Evolutionary conservation across 2,329 filamentous ascomycete species (phyloP), one percentile per base, ranked within the genome.

Genomic region (Penicillium sp.): DNA sequence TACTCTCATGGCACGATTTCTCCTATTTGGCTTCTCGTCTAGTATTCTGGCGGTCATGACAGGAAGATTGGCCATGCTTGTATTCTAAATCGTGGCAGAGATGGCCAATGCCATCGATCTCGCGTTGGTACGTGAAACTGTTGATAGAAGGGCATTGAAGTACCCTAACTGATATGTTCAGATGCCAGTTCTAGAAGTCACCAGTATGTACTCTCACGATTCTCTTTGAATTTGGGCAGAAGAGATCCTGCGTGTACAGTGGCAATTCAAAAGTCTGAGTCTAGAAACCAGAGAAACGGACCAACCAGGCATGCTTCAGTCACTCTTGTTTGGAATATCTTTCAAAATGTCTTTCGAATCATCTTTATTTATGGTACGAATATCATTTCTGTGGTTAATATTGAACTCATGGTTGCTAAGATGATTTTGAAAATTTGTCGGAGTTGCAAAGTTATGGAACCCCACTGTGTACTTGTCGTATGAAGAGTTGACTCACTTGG

Each of bases 1-100:
- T 61, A 67, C 68, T 19, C 73, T 82, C 51, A 69, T 73, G 72
- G 55, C 66, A 5, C 69, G 78, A 10, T 80, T 80, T 58, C n/a
- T 17, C 22, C 30, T 78, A 12, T 80, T 79, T 63, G 51, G 67
- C 8, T 8, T 68, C 4, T 76, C 72, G 33, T 75, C 72, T 7
- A 58, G 65, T 6, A 63, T 76, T 49, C 58, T 79, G 67, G 61
- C 69, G 1, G 71, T 62, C 12, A 63, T 80, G 72, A 77, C 76
- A 6, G 72, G 33, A 17, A 37, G 30, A 24, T 33, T 53, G 17
- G 50, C 50, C 33, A 53, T 38, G 30, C 33, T 53, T 53, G 50
- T 53, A 7, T 37, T 53, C 22, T 53, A n/a, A 38, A 8, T 12
- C 19, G 15, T 26, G 7, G 12, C 28, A 35, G 19, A 38, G 19